A percentile compares a stretch with the other conserved stretches of the same genome.
Conservation (phyloP, 176 grass and related monocot species). For the Oryza meridionalis region DNA sequence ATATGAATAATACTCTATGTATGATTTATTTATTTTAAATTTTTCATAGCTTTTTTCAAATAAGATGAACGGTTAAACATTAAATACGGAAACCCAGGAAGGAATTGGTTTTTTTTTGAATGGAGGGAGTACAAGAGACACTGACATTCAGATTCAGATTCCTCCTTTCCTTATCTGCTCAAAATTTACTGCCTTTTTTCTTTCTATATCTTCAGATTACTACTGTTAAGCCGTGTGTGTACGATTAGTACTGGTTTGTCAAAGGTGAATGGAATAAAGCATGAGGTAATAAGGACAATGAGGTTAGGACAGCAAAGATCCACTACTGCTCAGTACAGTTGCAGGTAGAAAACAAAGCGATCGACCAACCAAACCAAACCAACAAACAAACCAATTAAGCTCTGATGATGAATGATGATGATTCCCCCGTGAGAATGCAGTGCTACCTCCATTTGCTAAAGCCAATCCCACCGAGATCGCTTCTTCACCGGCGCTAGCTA, state of each 20-base stretch:
- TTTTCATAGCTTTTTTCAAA: too few species aligned
- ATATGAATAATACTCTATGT: too few species aligned
- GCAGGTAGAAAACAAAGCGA: background rate
- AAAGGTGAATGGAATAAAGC: background rate
- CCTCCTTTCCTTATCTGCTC: background rate
- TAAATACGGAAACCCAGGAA: too few species aligned
- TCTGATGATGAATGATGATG: slow-evolving; percentile 13
- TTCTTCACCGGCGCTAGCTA: slow-evolving; percentile 1
- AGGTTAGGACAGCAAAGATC: slow-evolving; percentile 29
- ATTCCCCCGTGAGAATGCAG: slow-evolving; percentile 22
- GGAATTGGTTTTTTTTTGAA: too few species aligned
- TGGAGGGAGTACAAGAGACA: background rate
- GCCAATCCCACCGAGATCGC: background rate
- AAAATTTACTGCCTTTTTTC: background rate
- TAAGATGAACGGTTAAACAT: too few species aligned
- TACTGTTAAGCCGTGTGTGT: background rate
- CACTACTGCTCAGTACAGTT: background rate
- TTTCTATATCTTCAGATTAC: background rate
- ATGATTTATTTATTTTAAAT: too few species aligned
- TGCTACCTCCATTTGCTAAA: background rate
- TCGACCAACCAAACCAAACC: slow-evolving; percentile 14
- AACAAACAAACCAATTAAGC: slow-evolving; percentile 15
- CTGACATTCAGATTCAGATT: background rate
- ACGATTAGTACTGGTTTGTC: background rate
- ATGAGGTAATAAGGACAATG: background rate